Evolutionary conservation across 1,284 basidiomycete genomes (phyloP), one percentile per base, ranked within the genome.

Genomic region (Rhodotorula sp.): DNA sequence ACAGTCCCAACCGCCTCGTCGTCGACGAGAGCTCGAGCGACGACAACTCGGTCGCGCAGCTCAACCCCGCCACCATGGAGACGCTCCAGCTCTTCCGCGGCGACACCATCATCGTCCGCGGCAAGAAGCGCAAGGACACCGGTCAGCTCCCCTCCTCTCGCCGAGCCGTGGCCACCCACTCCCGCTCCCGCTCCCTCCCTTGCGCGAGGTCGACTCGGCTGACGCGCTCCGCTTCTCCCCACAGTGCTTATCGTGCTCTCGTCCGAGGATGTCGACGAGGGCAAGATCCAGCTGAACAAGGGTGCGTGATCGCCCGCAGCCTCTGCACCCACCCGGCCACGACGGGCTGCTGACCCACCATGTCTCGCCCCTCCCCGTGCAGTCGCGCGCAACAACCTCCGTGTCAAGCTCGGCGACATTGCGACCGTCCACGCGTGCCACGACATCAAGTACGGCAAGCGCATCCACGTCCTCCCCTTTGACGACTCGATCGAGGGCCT

Each of bases 361-460:
- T 45, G 19, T n/a, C 44, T 25, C 13, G n/a, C 49, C 17, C 21
- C 12, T 34, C 42, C 63, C 12, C 34, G 21, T 44, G 10, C 79
- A 85, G 97, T 99, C 57, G 97, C 97, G 8, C 92, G 97, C 71
- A 96, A 97, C 85, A 99, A 99, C 84, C 84, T 99, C 64, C 92
- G 97, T 64, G 92, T 98, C 79, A 99, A 98, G 86, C 89, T 99
- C 57, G 96, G 92, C 61, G 97, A 99, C 82, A 87, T 98, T 58
- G 91, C 93, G 80, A 93, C 92, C 74, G 93, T 99, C 2, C 94
- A 98, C 80, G 89, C 93, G 76, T 97, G 95, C 82, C 88, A 91
- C 77, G 96, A 99, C 80, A 99, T 99, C 87, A 98, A 98, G 83
- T 99, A 99, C 82, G 97, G 97, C 78, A 99, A 99, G 83, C 90